These are phyloP conservation scores for Blechomonas ayalai DNA, from an alignment of 208 protist species.

Conservation along the genomic window DNA sequence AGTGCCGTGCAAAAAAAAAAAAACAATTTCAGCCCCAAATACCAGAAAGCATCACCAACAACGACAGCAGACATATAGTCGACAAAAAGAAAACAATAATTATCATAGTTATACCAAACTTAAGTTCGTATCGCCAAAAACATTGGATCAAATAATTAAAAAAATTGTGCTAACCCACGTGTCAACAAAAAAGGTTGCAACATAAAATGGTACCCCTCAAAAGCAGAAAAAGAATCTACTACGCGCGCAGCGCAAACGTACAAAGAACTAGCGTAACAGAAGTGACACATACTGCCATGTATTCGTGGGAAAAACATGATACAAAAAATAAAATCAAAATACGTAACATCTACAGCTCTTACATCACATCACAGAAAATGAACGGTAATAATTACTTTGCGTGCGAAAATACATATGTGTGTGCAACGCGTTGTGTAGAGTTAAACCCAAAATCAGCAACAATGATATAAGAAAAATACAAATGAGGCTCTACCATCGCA, in stretches of 20 bases:
- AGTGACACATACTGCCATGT: neutral
- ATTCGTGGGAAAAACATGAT: conserved; percentile 4
- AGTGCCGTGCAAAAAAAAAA: conserved; percentile 3
- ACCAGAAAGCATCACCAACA: conserved; percentile 7
- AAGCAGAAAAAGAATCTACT: conserved; percentile 8
- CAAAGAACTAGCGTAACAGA: conserved; percentile 1
- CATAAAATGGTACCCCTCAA: conserved; percentile 1
- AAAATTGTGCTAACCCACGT: conserved; percentile 3
- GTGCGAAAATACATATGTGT: neutral
- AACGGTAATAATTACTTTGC: conserved; percentile 4
- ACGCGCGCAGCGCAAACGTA: neutral
- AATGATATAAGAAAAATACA: conserved; percentile 6
- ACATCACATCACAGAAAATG: conserved; percentile 3
- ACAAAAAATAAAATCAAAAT: conserved; percentile 9
- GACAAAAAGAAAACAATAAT: conserved; percentile 4
- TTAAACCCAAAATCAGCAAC: conserved; percentile 6
- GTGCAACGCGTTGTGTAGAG: conserved; percentile 5
- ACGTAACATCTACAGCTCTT: conserved; percentile 1
- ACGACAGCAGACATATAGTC: conserved; percentile 2
- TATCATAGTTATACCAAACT: conserved; percentile 2
- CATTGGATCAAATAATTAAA: neutral
- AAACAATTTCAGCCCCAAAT: conserved; percentile 7
- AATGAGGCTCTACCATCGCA: conserved; percentile 1
- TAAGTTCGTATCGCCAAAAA: no score
- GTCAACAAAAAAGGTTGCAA: neutral